Evolutionary conservation across 306 rosid species (phyloP).

Genomic region (Corylus americana): DNA sequence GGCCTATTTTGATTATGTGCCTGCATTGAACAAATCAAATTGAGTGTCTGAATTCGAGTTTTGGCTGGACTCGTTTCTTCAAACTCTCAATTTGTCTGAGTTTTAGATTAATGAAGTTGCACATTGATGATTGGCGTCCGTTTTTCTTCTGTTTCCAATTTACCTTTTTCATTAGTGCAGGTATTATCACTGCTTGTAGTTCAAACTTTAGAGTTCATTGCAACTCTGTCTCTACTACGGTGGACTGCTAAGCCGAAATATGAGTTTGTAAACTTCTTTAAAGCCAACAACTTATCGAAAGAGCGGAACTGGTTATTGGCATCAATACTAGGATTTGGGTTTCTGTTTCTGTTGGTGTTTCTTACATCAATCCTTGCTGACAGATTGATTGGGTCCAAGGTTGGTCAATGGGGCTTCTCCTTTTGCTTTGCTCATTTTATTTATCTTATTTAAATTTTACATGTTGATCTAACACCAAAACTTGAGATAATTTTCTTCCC

Average conservation of each 20-base stretch:
- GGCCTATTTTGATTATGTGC: background rate
- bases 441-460: background rate
- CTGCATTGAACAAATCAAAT: background rate
- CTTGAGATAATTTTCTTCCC: background rate
- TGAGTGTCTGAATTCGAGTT: background rate
- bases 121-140: background rate
- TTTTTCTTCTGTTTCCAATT: constrained; percentile 6
- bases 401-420: constrained; percentile 26
- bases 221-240: constrained; percentile 52
- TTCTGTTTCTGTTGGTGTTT: constrained; percentile 54
- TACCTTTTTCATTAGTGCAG: constrained; percentile 35
- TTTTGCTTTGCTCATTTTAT: constrained; percentile 5
- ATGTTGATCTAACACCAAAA: background rate
- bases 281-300: constrained; percentile 26
- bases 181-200: constrained; percentile 59
- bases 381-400: constrained; percentile 58
- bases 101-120: background rate
- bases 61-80: background rate
- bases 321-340: constrained; percentile 64
- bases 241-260: constrained; percentile 60
- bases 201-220: constrained; percentile 64
- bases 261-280: constrained; percentile 46
- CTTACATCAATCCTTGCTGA: constrained; percentile 55
- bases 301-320: constrained; percentile 68
- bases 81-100: background rate